Base-by-base conservation (phyloP, 352 stramenopile genomes). In the Globisporangium carolinianum region DNA sequence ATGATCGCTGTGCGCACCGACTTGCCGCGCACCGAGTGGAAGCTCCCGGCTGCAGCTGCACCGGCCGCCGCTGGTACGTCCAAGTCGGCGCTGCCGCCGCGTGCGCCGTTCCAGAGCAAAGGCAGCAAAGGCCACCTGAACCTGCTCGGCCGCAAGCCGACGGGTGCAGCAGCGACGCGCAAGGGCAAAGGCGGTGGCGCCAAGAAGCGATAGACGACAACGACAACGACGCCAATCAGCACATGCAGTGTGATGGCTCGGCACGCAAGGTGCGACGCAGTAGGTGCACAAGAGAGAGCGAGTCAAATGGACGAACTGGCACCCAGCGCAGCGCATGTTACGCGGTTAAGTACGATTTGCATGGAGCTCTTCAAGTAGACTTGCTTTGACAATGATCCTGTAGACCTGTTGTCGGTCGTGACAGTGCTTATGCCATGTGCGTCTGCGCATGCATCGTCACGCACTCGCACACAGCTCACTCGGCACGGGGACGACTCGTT, bases 1-100 rank as follows among this genome's bases (percentile, higher is more conserved):
- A 80, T 56, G 17, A 67, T 86, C 41, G 65, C 86, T 52, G 69
- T 91, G 52, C 76, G 77, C 18, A 91, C 81, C 38, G 81, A 87
- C 36, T 58, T 91, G 59, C 81, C 79, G 9, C 76, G 75, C 12
- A 87, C 83, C 14, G 74, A 91, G 43, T 76, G 88, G 18, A 80
- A 82, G 61, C 66, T 63, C 39, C 52, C 24, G 47, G 24, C 15
- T 24, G 35, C 5, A 15, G 41, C 43, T 10, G 6, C 8, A 15
- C 8, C 24, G 37, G 8, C 24, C 24, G 24, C 24, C 24, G 24
- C 24, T 32, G 24, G 1, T 32, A 32, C 24, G 24, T 32, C 24
- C 24, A 32, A 32, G 24, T 32, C 24, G 24, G 24, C 53, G 12
- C 49, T 61, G 35, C 62, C 68, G 12, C 76, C 69, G 58, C 69